phyloP scores from a whole-genome alignment of 1,284 basidiomycete genomes.

The Cerrena zonata region DNA sequence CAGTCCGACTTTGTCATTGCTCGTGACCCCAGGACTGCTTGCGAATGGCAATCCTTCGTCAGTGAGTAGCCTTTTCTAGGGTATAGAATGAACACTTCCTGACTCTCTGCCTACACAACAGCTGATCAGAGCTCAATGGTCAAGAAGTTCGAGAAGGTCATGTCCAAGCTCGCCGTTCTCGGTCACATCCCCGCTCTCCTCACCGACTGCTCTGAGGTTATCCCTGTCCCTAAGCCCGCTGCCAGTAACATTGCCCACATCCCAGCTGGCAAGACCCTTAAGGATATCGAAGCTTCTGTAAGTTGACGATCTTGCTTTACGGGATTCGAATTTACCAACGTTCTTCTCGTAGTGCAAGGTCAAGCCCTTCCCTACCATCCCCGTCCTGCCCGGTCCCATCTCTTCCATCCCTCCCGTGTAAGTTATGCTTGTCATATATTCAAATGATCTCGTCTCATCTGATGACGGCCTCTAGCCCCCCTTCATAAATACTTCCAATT shows the following conservation, averaged over 20 bases:
- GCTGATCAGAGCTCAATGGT: constrained; percentile 7
- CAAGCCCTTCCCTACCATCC: constrained; percentile 8
- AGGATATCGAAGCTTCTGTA: constrained; percentile 6
- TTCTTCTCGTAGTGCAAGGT: constrained; percentile 5
- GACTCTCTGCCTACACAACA: neutral
- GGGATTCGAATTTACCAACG: neutral
- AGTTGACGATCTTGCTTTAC: neutral
- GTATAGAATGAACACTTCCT: no score
- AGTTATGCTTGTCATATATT: no score
- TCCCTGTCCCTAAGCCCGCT: constrained; percentile 6
- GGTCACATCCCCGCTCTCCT: constrained; percentile 4
- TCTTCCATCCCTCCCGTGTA: constrained; percentile 7
- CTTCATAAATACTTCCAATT: no score
- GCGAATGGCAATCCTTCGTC: constrained; percentile 11
- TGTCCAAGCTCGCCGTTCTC: constrained; percentile 10
- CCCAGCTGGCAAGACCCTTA: constrained; percentile 6
- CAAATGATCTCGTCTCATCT: no score
- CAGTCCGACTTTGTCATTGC: constrained; percentile 34
- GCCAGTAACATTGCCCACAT: neutral
- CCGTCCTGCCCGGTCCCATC: constrained; percentile 2
- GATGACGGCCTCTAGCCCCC: no score
- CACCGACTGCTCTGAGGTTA: constrained; percentile 11
- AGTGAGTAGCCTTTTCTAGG: constrained; percentile 5
- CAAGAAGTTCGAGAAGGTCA: constrained; percentile 6
- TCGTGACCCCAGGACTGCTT: constrained; percentile 23